Evolutionary conservation across 1,284 basidiomycete species (phyloP).

Genomic region (Pterula multifida): DNA sequence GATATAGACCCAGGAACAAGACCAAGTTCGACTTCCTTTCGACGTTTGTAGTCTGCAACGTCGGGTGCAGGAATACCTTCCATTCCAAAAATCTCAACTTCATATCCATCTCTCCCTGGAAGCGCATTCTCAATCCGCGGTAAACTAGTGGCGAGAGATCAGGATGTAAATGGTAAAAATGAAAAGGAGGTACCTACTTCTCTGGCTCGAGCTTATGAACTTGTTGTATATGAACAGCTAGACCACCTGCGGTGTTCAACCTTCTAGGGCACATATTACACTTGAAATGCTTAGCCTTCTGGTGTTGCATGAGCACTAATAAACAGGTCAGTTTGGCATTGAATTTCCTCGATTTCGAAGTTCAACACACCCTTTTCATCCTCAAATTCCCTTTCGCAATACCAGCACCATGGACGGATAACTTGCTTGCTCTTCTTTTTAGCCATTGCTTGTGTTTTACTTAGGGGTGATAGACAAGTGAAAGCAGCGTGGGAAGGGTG

Average conservation of each 20-base stretch:
- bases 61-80: conserved; percentile 94
- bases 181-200: conserved; percentile 45
- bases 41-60: conserved; percentile 88
- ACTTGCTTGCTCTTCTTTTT: conserved; percentile 80
- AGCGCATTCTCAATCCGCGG: conserved; percentile 91
- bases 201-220: conserved; percentile 97
- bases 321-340: conserved; percentile 6
- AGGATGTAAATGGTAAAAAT: conserved; percentile 3
- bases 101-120: conserved; percentile 93
- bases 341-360: conserved; percentile 1
- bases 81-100: conserved; percentile 99
- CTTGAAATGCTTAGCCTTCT: conserved; percentile 99
- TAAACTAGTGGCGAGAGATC: conserved; percentile 31
- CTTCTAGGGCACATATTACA: conserved; percentile 92
- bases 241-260: conserved; percentile 92
- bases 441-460: conserved; percentile 55
- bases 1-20: conserved; percentile 71
- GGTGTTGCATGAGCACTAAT: conserved; percentile 93
- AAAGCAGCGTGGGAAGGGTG: too few relatives aligned
- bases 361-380: conserved; percentile 76
- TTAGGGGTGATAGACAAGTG: too few relatives aligned
- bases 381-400: conserved; percentile 97
- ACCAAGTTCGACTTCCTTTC: conserved; percentile 87
- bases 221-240: conserved; percentile 98
- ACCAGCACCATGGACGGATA: conserved; percentile 95